Evolutionary conservation across 305 asterid genomes (phyloP), one percentile per base, ranked within the genome.

Genomic region (Fraxinus paxiana): DNA sequence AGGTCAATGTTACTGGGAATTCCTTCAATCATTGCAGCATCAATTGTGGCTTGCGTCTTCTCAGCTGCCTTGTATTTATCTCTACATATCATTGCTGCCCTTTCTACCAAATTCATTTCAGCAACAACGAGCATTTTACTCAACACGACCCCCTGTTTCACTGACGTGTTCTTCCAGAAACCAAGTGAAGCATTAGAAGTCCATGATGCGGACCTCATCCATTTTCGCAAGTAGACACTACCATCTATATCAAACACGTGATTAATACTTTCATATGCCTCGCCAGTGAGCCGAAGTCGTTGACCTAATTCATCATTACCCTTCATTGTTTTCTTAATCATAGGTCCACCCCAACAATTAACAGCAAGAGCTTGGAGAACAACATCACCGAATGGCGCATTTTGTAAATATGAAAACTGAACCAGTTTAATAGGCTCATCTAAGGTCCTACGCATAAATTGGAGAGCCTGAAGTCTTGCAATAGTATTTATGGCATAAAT

Each of bases 1-100:
- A 96, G 99, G 88, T 94, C 99, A 24, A 96, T 92, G 79, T 96
- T 96, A 79, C 97, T 94, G 6, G 99, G 99, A 80, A 96, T 96
- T 77, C 99, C 99, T 86, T 96, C 98, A 69, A 94, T 91, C 92
- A 88, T 96, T 4, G 99, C 99, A 61, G 96, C 99, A 75, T 94
- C 94, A 33, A 94, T 96, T 9, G 99, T 94, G 69, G 97, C 99
- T 84, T 92, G 98, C 22, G 99, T 94, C 87, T 91, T 96, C 90
- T 96, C 98, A 56, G 88, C 98, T 38, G 90, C 90, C 80, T 54
- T 88, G 82, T 77, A 89, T 83, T 88, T 92, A 56, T 92, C 95
- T 83, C 97, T 89, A 83, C 96, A 96, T 4, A 87, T 84, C 83
- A 83, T 78, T 22, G 95, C 90, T 1, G 99, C 99, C 87, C 86